phyloP scores from a whole-genome alignment of 2,329 filamentous ascomycete species.

The Phyllosticta capitalensis region DNA sequence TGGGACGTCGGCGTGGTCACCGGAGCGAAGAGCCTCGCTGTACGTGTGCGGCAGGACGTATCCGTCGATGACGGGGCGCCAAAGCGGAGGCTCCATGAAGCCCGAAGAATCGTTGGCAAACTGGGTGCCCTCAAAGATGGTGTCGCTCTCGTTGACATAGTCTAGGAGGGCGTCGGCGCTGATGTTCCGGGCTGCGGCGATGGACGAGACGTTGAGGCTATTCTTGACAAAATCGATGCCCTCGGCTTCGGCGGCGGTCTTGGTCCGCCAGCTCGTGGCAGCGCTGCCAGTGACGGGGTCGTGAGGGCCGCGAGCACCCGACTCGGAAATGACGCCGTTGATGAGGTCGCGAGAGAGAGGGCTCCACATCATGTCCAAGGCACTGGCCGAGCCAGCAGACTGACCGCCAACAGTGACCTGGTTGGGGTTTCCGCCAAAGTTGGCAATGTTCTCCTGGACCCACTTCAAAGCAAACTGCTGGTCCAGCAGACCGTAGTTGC shows the following conservation, averaged over 20 bases:
- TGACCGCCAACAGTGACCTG: constrained; percentile 37
- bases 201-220: background rate
- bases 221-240: background rate
- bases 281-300: background rate
- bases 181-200: constrained; percentile 1
- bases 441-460: constrained; percentile 33
- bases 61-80: constrained; percentile 1
- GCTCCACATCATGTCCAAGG: constrained; percentile 23
- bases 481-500: constrained; percentile 30
- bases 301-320: constrained; percentile 12
- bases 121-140: background rate
- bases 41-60: constrained; percentile 9
- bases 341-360: constrained; percentile 42
- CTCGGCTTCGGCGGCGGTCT: background rate
- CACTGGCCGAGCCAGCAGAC: constrained; percentile 33
- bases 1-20: constrained; percentile 34
- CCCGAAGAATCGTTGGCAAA: background rate
- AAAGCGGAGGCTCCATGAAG: constrained; percentile 3
- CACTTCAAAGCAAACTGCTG: constrained; percentile 30
- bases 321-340: constrained; percentile 3
- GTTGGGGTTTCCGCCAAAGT: constrained; percentile 37
- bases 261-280: background rate
- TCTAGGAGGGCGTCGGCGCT: background rate
- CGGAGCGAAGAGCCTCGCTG: background rate
- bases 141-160: background rate